These are phyloP conservation scores for Cnidoscolus chayamansa DNA, from an alignment of 441 rosid species.

Conservation along the genomic window DNA sequence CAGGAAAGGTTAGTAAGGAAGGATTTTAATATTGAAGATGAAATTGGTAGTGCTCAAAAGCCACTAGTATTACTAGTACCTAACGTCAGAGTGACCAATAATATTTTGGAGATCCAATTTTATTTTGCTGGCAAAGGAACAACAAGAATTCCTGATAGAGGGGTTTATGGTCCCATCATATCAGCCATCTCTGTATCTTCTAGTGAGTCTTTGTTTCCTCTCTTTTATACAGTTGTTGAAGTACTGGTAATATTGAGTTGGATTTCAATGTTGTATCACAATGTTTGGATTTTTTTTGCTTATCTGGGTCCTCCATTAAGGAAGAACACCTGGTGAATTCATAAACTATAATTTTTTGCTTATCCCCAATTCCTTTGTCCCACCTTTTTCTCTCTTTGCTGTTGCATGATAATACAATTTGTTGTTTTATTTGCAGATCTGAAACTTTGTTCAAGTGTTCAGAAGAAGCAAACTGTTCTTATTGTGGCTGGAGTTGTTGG, in stretches of 20 bases:
- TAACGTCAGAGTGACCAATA: constrained; percentile 26
- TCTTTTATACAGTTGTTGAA: not conserved
- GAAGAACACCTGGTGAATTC: too few species aligned
- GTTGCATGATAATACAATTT: not conserved
- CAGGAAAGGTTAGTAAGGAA: constrained; percentile 31
- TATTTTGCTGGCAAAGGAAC: constrained; percentile 43
- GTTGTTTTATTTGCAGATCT: constrained; percentile 21
- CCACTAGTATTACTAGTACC: constrained; percentile 16
- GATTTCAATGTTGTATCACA: too few species aligned
- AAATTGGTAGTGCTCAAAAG: constrained; percentile 27
- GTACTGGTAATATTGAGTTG: not conserved
- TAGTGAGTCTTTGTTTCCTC: constrained; percentile 23
- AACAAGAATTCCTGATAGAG: constrained; percentile 29
- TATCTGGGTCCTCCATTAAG: too few species aligned
- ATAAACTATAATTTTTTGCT: not conserved
- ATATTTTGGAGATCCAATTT: constrained; percentile 36
- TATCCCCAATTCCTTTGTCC: not conserved
- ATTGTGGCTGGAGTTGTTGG: constrained; percentile 21
- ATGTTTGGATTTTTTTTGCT: too few species aligned
- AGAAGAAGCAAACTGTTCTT: constrained; percentile 14
- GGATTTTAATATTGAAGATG: constrained; percentile 32
- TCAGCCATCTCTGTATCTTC: constrained; percentile 33
- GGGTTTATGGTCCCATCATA: constrained; percentile 36
- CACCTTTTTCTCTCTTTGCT: not conserved
- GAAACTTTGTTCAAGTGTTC: constrained; percentile 17